Conservation (phyloP, 139 green algal genomes). For the Ettlia oleoabundans region DNA sequence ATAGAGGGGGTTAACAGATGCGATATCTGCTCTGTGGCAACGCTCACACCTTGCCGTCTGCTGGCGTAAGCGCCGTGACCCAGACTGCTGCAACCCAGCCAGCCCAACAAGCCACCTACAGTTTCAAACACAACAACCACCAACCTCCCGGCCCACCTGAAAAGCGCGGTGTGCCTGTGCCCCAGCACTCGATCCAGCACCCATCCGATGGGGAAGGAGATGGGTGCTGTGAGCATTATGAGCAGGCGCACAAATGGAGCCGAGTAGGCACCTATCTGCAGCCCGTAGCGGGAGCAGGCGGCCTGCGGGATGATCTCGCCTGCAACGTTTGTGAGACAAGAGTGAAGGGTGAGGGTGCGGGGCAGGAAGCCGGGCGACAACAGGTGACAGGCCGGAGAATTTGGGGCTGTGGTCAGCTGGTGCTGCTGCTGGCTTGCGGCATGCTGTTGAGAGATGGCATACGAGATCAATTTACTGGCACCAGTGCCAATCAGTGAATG, state of each 20-base stretch:
- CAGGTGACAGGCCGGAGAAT: no score
- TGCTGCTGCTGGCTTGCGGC: no score
- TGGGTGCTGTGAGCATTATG: constrained; percentile 58
- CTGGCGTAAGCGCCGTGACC: no score
- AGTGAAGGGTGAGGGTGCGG: not conserved
- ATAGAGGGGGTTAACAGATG: no score
- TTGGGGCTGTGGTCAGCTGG: no score
- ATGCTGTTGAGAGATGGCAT: no score
- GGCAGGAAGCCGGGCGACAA: not conserved
- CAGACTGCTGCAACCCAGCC: not conserved
- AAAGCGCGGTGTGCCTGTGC: constrained; percentile 71
- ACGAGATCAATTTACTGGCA: no score
- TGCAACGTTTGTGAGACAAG: constrained; percentile 4
- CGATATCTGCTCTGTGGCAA: no score
- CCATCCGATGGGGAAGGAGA: constrained; percentile 81
- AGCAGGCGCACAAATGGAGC: constrained; percentile 81
- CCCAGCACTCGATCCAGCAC: constrained; percentile 88
- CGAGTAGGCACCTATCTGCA: constrained; percentile 83
- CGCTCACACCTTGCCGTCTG: no score
- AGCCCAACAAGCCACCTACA: not conserved
- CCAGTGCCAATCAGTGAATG: no score
- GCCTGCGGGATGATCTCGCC: constrained; percentile 72
- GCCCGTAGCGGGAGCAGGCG: constrained; percentile 85
- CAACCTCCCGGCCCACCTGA: constrained; percentile 45
- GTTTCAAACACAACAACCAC: not conserved